Conservation (phyloP, 1,284 basidiomycete species). For the Filobasidium uniguttulatum region DNA sequence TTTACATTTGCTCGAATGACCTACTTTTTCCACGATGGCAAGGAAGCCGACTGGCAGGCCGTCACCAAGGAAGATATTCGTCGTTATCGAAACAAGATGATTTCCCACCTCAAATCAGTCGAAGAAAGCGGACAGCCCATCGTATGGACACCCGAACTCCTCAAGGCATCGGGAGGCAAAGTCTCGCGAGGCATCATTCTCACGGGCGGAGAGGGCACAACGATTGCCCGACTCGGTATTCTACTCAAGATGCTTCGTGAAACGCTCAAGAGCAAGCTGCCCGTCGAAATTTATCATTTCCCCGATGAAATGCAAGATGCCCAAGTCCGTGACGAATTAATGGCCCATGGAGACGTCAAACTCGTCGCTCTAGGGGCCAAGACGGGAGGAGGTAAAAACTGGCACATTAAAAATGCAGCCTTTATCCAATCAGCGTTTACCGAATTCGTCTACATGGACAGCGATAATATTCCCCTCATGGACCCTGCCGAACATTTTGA, state of each 20-base stretch:
- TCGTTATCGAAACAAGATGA: conserved; percentile 29
- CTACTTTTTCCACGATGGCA: conserved; percentile 34
- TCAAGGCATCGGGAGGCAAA: conserved; percentile 21
- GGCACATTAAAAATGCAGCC: conserved; percentile 33
- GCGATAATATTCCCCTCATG: conserved; percentile 38
- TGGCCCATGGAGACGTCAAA: conserved; percentile 21
- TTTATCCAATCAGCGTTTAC: conserved; percentile 32
- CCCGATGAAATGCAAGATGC: conserved; percentile 34
- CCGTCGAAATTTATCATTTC: conserved; percentile 39
- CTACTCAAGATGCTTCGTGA: conserved; percentile 35
- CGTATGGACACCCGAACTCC: conserved; percentile 22
- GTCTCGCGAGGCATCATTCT: conserved; percentile 35
- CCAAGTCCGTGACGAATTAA: conserved; percentile 22
- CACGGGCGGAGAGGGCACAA: conserved; percentile 37
- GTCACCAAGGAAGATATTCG: conserved; percentile 28
- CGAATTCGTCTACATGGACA: conserved; percentile 35
- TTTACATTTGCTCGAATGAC: conserved; percentile 27
- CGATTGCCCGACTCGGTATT: conserved; percentile 29
- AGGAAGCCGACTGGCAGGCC: conserved; percentile 29
- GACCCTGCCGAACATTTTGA: conserved; percentile 39
- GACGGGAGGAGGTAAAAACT: conserved; percentile 20
- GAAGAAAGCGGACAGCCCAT: conserved; percentile 29
- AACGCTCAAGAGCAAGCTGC: conserved; percentile 33
- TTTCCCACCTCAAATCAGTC: conserved; percentile 30
- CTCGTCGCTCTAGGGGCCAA: background rate